A percentile compares a stretch with the other conserved stretches of the same genome.
Conservation (phyloP, 495 filamentous ascomycete species). For the Hapsidospora chrysogenum region DNA sequence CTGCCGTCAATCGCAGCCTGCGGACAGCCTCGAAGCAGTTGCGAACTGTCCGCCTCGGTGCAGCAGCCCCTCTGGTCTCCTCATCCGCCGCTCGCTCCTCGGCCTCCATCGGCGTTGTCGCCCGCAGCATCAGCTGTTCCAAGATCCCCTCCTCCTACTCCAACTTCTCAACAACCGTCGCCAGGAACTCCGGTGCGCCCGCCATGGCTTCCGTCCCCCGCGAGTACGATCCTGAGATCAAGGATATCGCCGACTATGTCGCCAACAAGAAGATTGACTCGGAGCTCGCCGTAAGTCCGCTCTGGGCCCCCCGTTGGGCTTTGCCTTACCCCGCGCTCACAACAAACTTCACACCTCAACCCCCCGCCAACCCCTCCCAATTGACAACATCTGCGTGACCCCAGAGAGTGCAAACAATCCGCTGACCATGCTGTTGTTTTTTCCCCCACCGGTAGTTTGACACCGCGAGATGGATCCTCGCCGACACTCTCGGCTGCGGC, state of each 20-base stretch:
- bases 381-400: neutral
- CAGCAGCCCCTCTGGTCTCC: neutral
- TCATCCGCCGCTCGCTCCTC: slow-evolving; percentile 6
- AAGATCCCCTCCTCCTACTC: slow-evolving; percentile 8
- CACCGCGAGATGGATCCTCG: slow-evolving; percentile 74
- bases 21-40: slow-evolving; percentile 13
- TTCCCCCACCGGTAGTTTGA: slow-evolving; percentile 47
- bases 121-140: slow-evolving; percentile 5
- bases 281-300: slow-evolving; percentile 65
- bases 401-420: neutral
- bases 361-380: neutral
- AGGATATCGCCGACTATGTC: slow-evolving; percentile 87
- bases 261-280: slow-evolving; percentile 82
- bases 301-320: neutral
- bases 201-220: slow-evolving; percentile 29
- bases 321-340: neutral
- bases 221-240: slow-evolving; percentile 78
- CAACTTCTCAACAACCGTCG: slow-evolving; percentile 39
- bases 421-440: slow-evolving; percentile 1
- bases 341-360: neutral
- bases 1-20: slow-evolving; percentile 14
- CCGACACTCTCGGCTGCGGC: slow-evolving; percentile 93
- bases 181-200: slow-evolving; percentile 32
- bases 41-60: slow-evolving; percentile 3
- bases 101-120: slow-evolving; percentile 10